These are phyloP conservation scores for Kalmusia sp. DNA, from an alignment of 2,329 filamentous ascomycete genomes.

Conservation along the genomic window DNA sequence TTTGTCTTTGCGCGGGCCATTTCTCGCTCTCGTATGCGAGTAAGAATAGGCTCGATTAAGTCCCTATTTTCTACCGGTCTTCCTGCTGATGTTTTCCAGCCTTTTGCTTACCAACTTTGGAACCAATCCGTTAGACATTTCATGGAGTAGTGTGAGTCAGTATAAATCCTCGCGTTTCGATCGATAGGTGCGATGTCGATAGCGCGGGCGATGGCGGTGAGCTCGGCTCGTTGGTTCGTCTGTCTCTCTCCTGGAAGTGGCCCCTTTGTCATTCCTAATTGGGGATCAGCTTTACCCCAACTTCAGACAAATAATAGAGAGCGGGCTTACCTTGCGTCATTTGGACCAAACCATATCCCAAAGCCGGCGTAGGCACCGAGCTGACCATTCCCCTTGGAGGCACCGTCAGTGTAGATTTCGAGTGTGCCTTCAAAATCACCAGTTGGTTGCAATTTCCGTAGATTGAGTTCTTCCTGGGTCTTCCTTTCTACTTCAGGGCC, in stretches of 20 bases:
- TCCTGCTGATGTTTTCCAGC: constrained; percentile 76
- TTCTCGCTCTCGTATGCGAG: constrained; percentile 73
- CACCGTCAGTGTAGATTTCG: constrained; percentile 70
- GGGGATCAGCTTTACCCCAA: constrained; percentile 5
- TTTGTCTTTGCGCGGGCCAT: constrained; percentile 61
- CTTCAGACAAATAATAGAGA: constrained; percentile 8
- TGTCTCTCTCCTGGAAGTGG: constrained; percentile 75
- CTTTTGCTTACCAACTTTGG: constrained; percentile 74
- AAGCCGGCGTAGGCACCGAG: constrained; percentile 64
- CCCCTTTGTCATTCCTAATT: constrained; percentile 74
- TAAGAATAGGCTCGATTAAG: constrained; percentile 75
- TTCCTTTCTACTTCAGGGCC: constrained; percentile 62
- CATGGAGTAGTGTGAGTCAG: constrained; percentile 91
- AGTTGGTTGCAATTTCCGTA: constrained; percentile 55
- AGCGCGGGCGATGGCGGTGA: constrained; percentile 85
- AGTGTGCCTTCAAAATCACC: constrained; percentile 57
- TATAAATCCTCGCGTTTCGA: constrained; percentile 76
- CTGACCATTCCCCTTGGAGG: constrained; percentile 65
- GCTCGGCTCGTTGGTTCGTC: constrained; percentile 96
- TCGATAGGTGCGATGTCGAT: constrained; percentile 75
- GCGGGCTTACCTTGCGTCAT: constrained; percentile 59
- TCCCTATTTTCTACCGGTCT: constrained; percentile 87
- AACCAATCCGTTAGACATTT: constrained; percentile 89
- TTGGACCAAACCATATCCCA: constrained; percentile 69
- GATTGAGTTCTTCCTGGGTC: constrained; percentile 55